Conservation (phyloP, 768 basidiomycete species). For the Serendipita indica region DNA sequence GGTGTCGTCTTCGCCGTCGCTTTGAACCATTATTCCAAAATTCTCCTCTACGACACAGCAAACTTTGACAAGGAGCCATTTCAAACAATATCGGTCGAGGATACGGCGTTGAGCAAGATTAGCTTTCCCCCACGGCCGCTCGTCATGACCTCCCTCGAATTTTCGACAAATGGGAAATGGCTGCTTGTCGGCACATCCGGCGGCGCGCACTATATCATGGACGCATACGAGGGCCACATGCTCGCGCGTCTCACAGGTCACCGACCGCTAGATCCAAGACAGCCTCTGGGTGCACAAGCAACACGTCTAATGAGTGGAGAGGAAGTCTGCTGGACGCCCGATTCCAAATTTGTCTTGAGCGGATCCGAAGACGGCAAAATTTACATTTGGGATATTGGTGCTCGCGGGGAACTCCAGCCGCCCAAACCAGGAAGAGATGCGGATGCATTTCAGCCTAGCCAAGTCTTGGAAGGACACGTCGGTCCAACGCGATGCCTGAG, state of each 20-base stretch:
- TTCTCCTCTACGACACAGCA: conserved; percentile 70
- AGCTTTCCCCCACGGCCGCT: conserved; percentile 79
- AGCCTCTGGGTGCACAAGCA: conserved; percentile 75
- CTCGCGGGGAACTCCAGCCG: conserved; percentile 19
- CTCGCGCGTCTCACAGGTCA: conserved; percentile 79
- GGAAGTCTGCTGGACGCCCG: conserved; percentile 88
- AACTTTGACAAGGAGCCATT: conserved; percentile 91
- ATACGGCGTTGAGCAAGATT: conserved; percentile 56
- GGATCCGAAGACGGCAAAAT: conserved; percentile 79
- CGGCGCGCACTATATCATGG: conserved; percentile 83
- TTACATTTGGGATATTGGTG: conserved; percentile 69
- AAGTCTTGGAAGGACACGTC: conserved; percentile 59
- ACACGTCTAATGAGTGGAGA: conserved; percentile 75
- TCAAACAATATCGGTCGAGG: conserved; percentile 64
- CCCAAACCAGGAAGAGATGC: conserved; percentile 32
- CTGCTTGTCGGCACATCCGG: conserved; percentile 87
- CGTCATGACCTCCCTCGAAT: conserved; percentile 79
- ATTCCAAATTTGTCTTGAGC: conserved; percentile 77
- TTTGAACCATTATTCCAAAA: conserved; percentile 66
- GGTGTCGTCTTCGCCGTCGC: conserved; percentile 79
- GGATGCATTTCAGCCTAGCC: conserved; percentile 34
- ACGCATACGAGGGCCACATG: conserved; percentile 74
- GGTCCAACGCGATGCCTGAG: conserved; percentile 73
- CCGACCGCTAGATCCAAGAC: conserved; percentile 54
- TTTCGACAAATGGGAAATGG: conserved; percentile 82